Evolutionary conservation across 2,329 filamentous ascomycete species (phyloP).

Genomic region (Cladophialophora bantiana): DNA sequence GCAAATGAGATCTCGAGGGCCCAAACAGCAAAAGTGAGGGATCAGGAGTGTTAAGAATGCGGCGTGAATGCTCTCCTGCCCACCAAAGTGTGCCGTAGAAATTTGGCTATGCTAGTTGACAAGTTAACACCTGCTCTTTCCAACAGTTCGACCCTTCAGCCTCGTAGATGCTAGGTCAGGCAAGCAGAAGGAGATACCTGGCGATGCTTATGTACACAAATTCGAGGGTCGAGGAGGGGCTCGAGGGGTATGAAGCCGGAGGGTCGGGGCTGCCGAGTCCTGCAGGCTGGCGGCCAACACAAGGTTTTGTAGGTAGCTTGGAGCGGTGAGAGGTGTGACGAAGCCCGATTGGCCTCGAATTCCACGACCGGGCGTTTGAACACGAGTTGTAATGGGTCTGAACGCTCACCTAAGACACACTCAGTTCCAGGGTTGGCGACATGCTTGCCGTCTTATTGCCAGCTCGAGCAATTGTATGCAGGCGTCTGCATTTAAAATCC

Average conservation of each 20-base stretch:
- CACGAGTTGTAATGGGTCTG: neutral
- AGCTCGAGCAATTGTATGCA: neutral
- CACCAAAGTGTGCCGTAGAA: neutral
- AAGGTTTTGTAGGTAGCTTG: neutral
- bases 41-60: neutral
- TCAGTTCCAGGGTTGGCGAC: neutral
- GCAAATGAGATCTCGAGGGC: neutral
- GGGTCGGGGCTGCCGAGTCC: neutral
- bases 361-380: neutral
- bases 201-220: neutral
- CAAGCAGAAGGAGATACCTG: neutral
- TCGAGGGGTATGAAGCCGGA: slow-evolving; percentile 1
- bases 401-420: neutral
- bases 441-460: neutral
- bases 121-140: neutral
- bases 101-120: neutral
- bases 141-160: slow-evolving; percentile 1
- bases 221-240: neutral
- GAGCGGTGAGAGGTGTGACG: neutral
- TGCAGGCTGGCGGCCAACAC: neutral
- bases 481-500: neutral
- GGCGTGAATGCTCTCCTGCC: neutral
- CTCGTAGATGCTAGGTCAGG: neutral
- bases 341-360: neutral
- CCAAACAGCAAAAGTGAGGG: neutral